Evolutionary conservation across 2,329 filamentous ascomycete species (phyloP).

Genomic region (Ploettnerulaceae sp.): DNA sequence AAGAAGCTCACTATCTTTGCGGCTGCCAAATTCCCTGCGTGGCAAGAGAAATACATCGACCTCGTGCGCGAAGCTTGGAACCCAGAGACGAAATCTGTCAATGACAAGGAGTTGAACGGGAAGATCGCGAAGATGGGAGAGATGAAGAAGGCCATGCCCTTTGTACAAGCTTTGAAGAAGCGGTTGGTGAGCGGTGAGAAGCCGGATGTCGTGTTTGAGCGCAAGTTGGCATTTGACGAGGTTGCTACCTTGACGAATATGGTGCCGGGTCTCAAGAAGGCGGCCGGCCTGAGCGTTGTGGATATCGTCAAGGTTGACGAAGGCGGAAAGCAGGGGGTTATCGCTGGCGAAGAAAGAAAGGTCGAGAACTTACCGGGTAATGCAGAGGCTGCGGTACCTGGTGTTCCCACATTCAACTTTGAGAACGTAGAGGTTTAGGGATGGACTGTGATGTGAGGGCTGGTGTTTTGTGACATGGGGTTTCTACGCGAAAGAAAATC

Average conservation of each 20-base stretch:
- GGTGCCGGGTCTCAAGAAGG: constrained; percentile 72
- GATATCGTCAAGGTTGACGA: constrained; percentile 69
- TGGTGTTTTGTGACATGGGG: neutral
- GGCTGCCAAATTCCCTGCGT: constrained; percentile 74
- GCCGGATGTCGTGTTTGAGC: constrained; percentile 66
- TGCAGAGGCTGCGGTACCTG: constrained; percentile 75
- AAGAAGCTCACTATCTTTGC: constrained; percentile 88
- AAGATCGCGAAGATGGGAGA: constrained; percentile 78
- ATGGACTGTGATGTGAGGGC: neutral
- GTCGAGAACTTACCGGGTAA: constrained; percentile 50
- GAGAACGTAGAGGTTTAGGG: constrained; percentile 59
- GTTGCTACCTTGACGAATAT: constrained; percentile 69
- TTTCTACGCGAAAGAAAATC: no score
- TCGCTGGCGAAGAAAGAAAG: constrained; percentile 49
- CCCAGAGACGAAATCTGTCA: constrained; percentile 53
- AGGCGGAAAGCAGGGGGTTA: constrained; percentile 61
- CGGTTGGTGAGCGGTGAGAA: constrained; percentile 68
- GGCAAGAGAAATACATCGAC: constrained; percentile 89
- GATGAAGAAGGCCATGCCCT: constrained; percentile 98
- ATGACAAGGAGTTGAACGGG: constrained; percentile 77
- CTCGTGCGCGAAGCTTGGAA: constrained; percentile 70
- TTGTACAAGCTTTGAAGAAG: constrained; percentile 82
- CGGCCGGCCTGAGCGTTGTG: constrained; percentile 64
- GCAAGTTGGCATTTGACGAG: constrained; percentile 86
- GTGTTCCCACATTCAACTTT: constrained; percentile 76